Percentiles rank a stretch among this genome's conserved stretches.
These are phyloP conservation scores for Macrophomina phaseolina DNA, from an alignment of 2,329 filamentous ascomycete genomes.

Conservation along the genomic window DNA sequence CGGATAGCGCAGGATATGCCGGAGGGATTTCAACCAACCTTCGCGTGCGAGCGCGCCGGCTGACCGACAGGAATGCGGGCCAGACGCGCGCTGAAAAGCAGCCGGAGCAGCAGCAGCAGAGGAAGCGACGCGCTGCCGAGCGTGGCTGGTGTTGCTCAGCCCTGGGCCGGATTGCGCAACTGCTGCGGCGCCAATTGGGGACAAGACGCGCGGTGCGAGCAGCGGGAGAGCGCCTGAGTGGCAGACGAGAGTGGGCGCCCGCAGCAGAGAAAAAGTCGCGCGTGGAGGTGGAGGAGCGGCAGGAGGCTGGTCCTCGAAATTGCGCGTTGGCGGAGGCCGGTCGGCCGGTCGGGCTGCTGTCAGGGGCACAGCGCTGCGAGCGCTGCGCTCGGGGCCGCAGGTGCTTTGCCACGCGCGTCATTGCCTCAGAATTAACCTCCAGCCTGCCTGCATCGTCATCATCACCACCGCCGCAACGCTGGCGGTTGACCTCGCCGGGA, in stretches of 20 bases:
- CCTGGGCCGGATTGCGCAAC: not conserved
- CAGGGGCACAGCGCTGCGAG: slow-evolving; percentile 13
- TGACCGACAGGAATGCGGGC: not conserved
- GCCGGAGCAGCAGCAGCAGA: not conserved
- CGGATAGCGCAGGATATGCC: slow-evolving; percentile 11
- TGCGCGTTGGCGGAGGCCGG: not conserved
- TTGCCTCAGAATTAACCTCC: not conserved
- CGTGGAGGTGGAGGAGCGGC: not conserved
- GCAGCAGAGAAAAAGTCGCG: slow-evolving; percentile 2
- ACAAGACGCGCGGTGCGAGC: not conserved
- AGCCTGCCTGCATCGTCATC: not conserved
- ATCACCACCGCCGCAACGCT: not conserved
- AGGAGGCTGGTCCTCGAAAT: slow-evolving; percentile 17
- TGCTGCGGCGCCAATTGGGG: slow-evolving; percentile 20
- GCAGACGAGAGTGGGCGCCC: not conserved
- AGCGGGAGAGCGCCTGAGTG: not conserved
- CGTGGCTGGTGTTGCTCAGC: not conserved
- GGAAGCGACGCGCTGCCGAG: slow-evolving; percentile 1
- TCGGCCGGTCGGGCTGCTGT: slow-evolving; percentile 13
- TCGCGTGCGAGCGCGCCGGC: not conserved
- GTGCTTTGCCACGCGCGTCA: slow-evolving; percentile 23
- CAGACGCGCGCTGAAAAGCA: not conserved
- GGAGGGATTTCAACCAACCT: slow-evolving; percentile 6
- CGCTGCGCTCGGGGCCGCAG: not conserved
- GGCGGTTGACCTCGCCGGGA: slow-evolving; percentile 2